Percentiles rank a stretch among this genome's conserved stretches.
These are phyloP conservation scores for Ascodesmis nigricans DNA, from an alignment of 495 filamentous ascomycete species.

Conservation along the genomic window DNA sequence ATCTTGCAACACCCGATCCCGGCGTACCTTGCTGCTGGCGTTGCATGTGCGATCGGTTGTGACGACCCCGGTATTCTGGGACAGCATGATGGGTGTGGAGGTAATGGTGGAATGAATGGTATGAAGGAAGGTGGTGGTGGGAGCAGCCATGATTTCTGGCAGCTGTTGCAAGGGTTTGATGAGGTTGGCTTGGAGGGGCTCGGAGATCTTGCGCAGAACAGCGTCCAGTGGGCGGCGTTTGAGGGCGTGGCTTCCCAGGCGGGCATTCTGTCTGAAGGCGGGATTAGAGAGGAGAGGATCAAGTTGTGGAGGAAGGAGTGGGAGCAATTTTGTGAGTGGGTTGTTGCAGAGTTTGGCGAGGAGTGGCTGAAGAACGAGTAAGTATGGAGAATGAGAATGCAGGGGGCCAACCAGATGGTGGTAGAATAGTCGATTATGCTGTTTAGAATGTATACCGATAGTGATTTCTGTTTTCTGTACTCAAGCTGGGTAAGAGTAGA, in stretches of 20 bases:
- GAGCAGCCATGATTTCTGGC: slow-evolving; percentile 70
- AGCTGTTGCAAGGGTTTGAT: slow-evolving; percentile 65
- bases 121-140: slow-evolving; percentile 47
- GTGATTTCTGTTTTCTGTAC: too few species aligned
- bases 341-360: slow-evolving; percentile 59
- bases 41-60: slow-evolving; percentile 54
- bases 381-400: too few species aligned
- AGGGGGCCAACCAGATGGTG: too few species aligned
- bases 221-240: slow-evolving; percentile 71
- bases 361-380: too few species aligned
- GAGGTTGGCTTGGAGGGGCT: slow-evolving; percentile 64
- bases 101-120: too few species aligned
- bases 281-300: slow-evolving; percentile 47
- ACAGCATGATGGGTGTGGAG: too few species aligned
- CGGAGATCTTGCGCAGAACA: slow-evolving; percentile 76
- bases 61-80: slow-evolving; percentile 71
- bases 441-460: too few species aligned
- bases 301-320: slow-evolving; percentile 58
- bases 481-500: too few species aligned
- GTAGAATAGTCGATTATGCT: too few species aligned
- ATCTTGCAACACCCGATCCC: slow-evolving; percentile 65
- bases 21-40: slow-evolving; percentile 63
- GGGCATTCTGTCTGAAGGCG: slow-evolving; percentile 42
- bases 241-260: slow-evolving; percentile 57
- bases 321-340: slow-evolving; percentile 82